Evolutionary conservation across 2,329 filamentous ascomycete species (phyloP), one percentile per base, ranked within the genome.

Genomic region (Exophiala bonariae): DNA sequence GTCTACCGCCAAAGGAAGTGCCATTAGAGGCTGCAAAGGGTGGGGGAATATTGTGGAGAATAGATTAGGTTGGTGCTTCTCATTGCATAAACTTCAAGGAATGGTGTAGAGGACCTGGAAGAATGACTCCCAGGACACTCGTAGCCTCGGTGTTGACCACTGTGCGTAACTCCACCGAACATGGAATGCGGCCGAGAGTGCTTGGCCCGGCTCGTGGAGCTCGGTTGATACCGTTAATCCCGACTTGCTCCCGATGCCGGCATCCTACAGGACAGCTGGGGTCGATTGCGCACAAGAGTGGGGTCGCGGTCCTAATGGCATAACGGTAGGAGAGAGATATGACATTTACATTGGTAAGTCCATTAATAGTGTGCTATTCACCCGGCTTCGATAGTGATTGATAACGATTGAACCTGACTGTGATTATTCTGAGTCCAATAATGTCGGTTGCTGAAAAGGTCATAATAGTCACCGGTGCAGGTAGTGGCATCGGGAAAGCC

Each of bases 401-500:
- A 26, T 11, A 26, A 6, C 6, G 23, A 6, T 26, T 26, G 11
- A 6, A 26, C 6, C 23, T 26, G 23, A 6, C 11, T 6, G 23
- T 11, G 6, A 26, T 20, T 9, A 19, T 38, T 13, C 17, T 20
- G 23, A 13, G 20, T 14, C 30, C 38, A 16, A 44, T 30, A 18
- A 44, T 44, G 33, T 44, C 42, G 3, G n/a, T 44, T 16, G 18
- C 16, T 26, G 23, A 38, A 8, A 48, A 48, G 17, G 36, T 41
- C 22, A 47, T 47, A 4, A 41, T 41, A 19, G 41, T 54, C 39
- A 54, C 47, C 19, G 50, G 50, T 20, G 50, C 45, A 7, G 70
- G 71, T 2, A 68, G 67, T 8, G 77, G 77, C 16, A 79, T 79
- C 41, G 77, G 75, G 14, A 67, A 74, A 13, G 70, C 69, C 11